Conservation (phyloP, 2,329 filamentous ascomycete genomes). For the Xylariaceae sp. region DNA sequence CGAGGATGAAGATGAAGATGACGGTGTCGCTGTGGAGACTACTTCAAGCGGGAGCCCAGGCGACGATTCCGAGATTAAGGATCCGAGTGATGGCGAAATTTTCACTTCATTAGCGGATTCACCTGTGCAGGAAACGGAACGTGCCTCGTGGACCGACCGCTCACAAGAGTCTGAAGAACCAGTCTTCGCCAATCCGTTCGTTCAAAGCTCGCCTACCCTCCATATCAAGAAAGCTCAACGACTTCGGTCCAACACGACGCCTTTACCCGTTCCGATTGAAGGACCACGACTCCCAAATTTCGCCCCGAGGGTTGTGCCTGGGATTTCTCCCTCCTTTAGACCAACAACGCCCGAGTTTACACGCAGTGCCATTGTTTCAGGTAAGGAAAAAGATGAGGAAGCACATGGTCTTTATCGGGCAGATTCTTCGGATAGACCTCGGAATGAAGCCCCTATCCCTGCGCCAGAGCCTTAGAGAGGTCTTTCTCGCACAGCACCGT, state of each 20-base stretch:
- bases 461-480: slow-evolving; percentile 24
- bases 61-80: background rate
- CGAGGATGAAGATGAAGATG: background rate
- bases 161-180: background rate
- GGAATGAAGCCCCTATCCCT: slow-evolving; percentile 18
- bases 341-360: background rate
- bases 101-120: background rate
- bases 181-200: background rate
- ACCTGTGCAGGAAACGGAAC: background rate
- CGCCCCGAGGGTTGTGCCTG: background rate
- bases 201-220: slow-evolving; percentile 1
- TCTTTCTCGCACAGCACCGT: background rate
- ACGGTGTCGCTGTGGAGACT: background rate
- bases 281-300: background rate
- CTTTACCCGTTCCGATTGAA: background rate
- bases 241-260: background rate
- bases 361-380: background rate
- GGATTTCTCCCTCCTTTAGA: background rate
- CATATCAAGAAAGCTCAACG: slow-evolving; percentile 1
- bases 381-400: background rate
- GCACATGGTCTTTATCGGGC: background rate
- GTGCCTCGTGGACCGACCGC: background rate
- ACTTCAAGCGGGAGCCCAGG: background rate
- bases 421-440: background rate
- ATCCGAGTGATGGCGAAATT: background rate